Evolutionary conservation across 2,329 filamentous ascomycete species (phyloP).

Genomic region (Calycina marina): DNA sequence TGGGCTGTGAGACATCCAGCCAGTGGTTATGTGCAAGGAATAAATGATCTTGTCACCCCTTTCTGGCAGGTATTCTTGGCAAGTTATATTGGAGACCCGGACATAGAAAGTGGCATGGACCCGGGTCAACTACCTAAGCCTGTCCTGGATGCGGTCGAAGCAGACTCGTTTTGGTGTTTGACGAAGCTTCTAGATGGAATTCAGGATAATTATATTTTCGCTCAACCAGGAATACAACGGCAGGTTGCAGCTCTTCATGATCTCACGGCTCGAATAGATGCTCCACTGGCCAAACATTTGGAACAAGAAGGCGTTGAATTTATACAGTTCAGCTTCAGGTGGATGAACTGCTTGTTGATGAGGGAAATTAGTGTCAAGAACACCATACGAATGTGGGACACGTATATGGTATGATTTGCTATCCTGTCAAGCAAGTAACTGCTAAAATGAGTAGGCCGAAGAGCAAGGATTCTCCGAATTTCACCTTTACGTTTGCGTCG

Average conservation of each 20-base stretch:
- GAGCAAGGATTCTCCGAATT: conserved; percentile 98
- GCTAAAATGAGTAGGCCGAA: conserved; percentile 54
- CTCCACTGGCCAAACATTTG: conserved; percentile 69
- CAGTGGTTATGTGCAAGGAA: conserved; percentile 94
- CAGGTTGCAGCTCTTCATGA: conserved; percentile 84
- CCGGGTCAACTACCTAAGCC: conserved; percentile 82
- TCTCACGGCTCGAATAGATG: conserved; percentile 80
- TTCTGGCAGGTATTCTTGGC: conserved; percentile 97
- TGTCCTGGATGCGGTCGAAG: conserved; percentile 91
- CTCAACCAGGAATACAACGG: conserved; percentile 89
- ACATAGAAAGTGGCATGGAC: conserved; percentile 92
- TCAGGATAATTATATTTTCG: conserved; percentile 97
- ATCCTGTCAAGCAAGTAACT: conserved; percentile 1
- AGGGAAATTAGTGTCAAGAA: conserved; percentile 92
- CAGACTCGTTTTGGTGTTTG: conserved; percentile 95
- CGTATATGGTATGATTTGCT: conserved; percentile 61
- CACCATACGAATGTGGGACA: conserved; percentile 99
- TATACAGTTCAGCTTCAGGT: conserved; percentile 97
- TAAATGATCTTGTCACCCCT: conserved; percentile 93
- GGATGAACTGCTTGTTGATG: conserved; percentile 99
- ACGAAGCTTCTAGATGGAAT: conserved; percentile 98
- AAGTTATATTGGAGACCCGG: conserved; percentile 83
- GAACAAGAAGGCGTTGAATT: conserved; percentile 90
- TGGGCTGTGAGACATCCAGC: conserved; percentile 97
- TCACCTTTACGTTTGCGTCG: conserved; percentile 94